Evolutionary conservation across 148 eudicot species (phyloP).

Genomic region (Camellia lanceoleosa): DNA sequence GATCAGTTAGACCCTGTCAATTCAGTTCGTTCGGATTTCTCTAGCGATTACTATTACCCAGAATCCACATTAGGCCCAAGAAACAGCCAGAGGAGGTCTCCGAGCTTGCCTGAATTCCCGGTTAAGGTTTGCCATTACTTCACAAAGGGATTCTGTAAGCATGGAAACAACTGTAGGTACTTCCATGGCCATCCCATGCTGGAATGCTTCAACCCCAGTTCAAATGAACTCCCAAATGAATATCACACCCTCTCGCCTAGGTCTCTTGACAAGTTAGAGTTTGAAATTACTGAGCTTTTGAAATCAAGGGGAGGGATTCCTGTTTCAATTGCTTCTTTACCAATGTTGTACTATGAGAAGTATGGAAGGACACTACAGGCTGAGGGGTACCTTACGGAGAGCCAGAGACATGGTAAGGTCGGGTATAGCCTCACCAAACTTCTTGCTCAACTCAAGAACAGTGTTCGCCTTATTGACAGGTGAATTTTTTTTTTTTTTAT

Average conservation of each 20-base stretch:
- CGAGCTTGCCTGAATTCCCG: conserved; percentile 49
- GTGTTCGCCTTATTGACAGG: conserved; percentile 55
- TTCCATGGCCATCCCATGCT: conserved; percentile 46
- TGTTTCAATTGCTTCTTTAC: conserved; percentile 56
- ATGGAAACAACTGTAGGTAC: conserved; percentile 69
- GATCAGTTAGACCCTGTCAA: conserved; percentile 42
- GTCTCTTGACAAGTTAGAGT: conserved; percentile 41
- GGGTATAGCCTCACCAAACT: conserved; percentile 63
- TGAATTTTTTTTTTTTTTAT: conserved; percentile 1
- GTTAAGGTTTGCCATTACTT: conserved; percentile 72
- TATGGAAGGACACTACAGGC: conserved; percentile 53
- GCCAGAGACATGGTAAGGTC: conserved; percentile 62
- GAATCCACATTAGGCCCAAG: conserved; percentile 42
- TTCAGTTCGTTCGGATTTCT: conserved; percentile 26
- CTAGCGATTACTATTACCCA: conserved; percentile 32
- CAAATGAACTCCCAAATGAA: conserved; percentile 38
- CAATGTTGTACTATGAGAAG: conserved; percentile 54
- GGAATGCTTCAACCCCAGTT: conserved; percentile 35
- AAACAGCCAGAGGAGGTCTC: conserved; percentile 39
- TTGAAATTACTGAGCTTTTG: conserved; percentile 47
- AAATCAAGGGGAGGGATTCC: conserved; percentile 46
- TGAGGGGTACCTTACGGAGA: conserved; percentile 61
- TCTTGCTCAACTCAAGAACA: conserved; percentile 49
- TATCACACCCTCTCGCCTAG: conserved; percentile 31
- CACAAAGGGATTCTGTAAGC: conserved; percentile 73